Evolutionary conservation across 2,329 filamentous ascomycete species (phyloP).

Genomic region (Chalara sp.): DNA sequence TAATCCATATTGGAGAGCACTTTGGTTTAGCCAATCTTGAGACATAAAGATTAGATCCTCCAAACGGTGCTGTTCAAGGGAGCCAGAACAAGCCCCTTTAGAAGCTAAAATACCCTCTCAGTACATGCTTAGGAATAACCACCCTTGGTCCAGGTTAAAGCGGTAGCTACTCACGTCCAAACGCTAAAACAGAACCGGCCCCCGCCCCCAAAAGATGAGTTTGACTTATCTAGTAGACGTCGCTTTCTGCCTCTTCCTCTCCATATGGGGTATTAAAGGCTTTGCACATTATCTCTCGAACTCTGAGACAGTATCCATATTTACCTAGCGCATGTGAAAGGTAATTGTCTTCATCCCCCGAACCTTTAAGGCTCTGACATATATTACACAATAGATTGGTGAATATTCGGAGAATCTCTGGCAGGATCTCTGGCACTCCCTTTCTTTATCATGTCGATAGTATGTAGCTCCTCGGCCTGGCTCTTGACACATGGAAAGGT

Average conservation of each 20-base stretch:
- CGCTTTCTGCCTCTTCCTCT: conserved; percentile 55
- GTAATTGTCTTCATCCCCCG: conserved; percentile 6
- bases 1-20: too few species aligned
- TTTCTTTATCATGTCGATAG: conserved; percentile 33
- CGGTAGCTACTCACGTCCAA: too few species aligned
- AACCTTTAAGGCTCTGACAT: not conserved
- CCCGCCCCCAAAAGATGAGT: too few species aligned
- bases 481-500: conserved; percentile 11
- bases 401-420: conserved; percentile 66
- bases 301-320: conserved; percentile 48
- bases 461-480: conserved; percentile 13
- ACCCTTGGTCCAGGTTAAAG: too few species aligned
- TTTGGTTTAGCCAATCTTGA: too few species aligned
- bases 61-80: too few species aligned
- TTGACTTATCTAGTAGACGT: conserved; percentile 53
- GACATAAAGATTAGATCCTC: too few species aligned
- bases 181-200: too few species aligned
- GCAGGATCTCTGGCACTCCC: conserved; percentile 62
- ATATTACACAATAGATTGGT: conserved; percentile 49
- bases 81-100: too few species aligned
- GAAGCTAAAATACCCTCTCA: too few species aligned
- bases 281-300: conserved; percentile 59
- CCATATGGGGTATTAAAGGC: conserved; percentile 46
- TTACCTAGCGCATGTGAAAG: conserved; percentile 53
- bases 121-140: too few species aligned